Conservation (phyloP, 768 basidiomycete species). For the Tylopilus subfusipes region DNA sequence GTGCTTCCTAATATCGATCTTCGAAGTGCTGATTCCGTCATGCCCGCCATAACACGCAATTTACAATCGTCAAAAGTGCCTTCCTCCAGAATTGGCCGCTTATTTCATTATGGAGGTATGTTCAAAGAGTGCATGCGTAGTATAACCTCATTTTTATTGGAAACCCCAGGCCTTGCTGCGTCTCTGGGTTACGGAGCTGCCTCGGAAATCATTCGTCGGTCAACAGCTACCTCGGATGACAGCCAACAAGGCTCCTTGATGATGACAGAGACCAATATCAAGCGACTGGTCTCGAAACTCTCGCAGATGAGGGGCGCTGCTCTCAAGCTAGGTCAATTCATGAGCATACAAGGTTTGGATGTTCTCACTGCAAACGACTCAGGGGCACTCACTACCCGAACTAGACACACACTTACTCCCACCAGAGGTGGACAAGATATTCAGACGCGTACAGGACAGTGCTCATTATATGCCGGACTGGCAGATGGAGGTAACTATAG, state of each 20-base stretch:
- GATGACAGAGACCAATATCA: constrained; percentile 89
- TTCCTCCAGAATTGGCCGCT: constrained; percentile 79
- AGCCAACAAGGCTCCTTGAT: constrained; percentile 52
- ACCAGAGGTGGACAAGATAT: constrained; percentile 81
- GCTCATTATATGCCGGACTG: constrained; percentile 99
- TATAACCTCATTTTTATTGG: background rate
- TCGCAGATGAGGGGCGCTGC: constrained; percentile 96
- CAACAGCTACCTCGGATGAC: constrained; percentile 39
- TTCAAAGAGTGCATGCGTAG: background rate
- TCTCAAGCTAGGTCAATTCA: constrained; percentile 92
- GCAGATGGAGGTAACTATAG: constrained; percentile 81
- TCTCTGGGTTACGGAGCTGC: constrained; percentile 89
- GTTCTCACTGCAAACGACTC: background rate
- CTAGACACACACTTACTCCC: constrained; percentile 87
- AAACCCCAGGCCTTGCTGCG: constrained; percentile 75
- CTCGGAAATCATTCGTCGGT: constrained; percentile 75
- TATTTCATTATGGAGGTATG: constrained; percentile 93
- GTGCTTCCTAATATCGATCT: background rate
- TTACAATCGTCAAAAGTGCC: constrained; percentile 86
- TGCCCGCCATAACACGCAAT: constrained; percentile 31
- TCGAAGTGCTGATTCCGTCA: background rate
- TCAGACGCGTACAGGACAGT: constrained; percentile 87
- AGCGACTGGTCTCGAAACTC: constrained; percentile 86
- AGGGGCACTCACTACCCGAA: background rate
- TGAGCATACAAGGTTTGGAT: constrained; percentile 85